Evolutionary conservation across 768 basidiomycete species (phyloP), one percentile per base, ranked within the genome.

Genomic region (Sarcodon sp.): DNA sequence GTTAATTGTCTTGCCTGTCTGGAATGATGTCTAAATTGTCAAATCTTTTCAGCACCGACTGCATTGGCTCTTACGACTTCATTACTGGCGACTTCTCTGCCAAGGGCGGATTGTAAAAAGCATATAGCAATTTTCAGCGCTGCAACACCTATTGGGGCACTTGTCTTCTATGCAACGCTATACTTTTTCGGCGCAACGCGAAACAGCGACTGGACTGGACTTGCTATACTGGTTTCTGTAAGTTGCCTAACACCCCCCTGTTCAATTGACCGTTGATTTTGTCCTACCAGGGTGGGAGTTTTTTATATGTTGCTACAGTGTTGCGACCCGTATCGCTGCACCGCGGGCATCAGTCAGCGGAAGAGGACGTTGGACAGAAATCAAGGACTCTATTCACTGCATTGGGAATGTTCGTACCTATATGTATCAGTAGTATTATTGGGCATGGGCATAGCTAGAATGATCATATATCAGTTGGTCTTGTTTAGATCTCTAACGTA

Each of bases 231-330:
- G 6, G 71, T 94, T 55, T 94, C 91, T 11, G 92, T 93, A 39
- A 46, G 58, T 55, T 44, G 27, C 13, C 44, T 18, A 41, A 21
- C 39, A 15, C 35, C 41, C 3, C 3, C 13, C 16, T 27, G 7
- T 33, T 41, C 21, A 37, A 27, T 32, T 15, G 35, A 39, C 27
- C 35, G 47, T 32, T 50, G 21, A 45, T 39, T 39, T 49, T 16
- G 50, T 6, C 32, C 16, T 33, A 33, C 48, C 47, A 92, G 88
- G 92, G 88, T 41, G 92, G 92, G 7, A 91, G 89, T 3, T 96
- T 96, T 66, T 70, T 97, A 35, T 96, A 94, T 59, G 93, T 97
- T 7, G 90, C 92, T 1, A 91, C 91, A 1, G 83, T 89, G 36
- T 69, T 91, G n/a, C 87, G 89, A 57, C 77, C 85, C 2, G 73